phyloP scores from a whole-genome alignment of 2,329 filamentous ascomycete species.

The Orbilia ellipsospora region DNA sequence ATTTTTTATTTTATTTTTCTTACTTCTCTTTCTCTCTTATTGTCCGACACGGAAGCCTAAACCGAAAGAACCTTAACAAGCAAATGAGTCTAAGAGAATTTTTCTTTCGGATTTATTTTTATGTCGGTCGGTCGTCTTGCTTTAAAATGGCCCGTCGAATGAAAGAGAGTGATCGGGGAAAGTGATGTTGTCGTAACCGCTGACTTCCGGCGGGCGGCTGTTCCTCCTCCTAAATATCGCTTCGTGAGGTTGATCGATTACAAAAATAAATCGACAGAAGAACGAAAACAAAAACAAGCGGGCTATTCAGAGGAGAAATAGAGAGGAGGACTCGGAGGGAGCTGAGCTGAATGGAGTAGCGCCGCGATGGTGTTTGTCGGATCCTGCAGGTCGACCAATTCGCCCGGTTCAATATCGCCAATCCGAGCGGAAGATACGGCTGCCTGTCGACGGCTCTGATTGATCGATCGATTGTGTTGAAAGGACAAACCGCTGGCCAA shows the following conservation, averaged over 20 bases:
- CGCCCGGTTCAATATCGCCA: conserved; percentile 36
- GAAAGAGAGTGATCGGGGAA: conserved; percentile 1
- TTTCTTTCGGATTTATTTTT: not conserved
- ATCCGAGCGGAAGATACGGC: conserved; percentile 24
- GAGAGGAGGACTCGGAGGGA: not conserved
- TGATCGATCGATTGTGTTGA: not conserved
- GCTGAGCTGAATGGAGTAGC: conserved; percentile 22
- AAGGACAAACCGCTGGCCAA: no score
- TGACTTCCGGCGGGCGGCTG: conserved; percentile 38
- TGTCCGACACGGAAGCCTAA: conserved; percentile 25
- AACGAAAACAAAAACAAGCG: not conserved
- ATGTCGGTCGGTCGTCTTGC: not conserved
- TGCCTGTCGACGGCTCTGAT: not conserved
- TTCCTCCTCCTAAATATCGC: conserved; percentile 21
- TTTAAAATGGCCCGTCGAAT: not conserved
- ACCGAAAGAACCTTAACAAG: conserved; percentile 10
- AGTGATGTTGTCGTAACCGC: conserved; percentile 40
- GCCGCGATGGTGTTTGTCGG: conserved; percentile 29
- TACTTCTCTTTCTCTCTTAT: not conserved
- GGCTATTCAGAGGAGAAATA: no score
- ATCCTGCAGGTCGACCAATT: conserved; percentile 47
- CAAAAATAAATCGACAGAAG: conserved; percentile 10
- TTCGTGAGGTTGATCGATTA: conserved; percentile 10
- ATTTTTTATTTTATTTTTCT: not conserved
- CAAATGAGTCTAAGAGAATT: not conserved